Percentiles rank a stretch among this genome's conserved stretches.
Evolutionary conservation across 768 basidiomycete species (phyloP).

Genomic region (Cyclocybe cylindracea): DNA sequence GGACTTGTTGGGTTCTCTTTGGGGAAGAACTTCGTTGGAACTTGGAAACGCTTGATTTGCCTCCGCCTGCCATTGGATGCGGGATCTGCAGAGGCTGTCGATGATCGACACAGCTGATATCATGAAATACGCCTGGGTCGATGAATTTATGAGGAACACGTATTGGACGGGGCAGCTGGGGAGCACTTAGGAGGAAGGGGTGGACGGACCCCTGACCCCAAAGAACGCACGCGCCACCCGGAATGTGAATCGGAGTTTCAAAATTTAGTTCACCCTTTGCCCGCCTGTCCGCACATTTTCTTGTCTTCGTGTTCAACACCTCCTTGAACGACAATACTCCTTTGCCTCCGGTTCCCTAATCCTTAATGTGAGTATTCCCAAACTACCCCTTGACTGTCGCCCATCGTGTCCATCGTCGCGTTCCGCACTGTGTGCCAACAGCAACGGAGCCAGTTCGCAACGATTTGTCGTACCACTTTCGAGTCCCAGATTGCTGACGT

Average conservation of each 20-base stretch:
- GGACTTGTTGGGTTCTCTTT: too few species aligned
- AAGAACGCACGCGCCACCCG: conserved; percentile 37
- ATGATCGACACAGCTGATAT: too few species aligned
- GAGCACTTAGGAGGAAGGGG: background rate
- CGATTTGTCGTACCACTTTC: conserved; percentile 51
- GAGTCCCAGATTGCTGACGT: conserved; percentile 28
- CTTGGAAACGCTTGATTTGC: too few species aligned
- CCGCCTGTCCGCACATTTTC: conserved; percentile 41
- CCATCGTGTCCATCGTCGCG: conserved; percentile 16
- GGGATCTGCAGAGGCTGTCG: too few species aligned
- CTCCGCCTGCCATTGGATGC: too few species aligned
- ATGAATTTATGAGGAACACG: too few species aligned
- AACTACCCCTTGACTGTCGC: background rate
- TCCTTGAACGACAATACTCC: conserved; percentile 42
- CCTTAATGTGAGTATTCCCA: conserved; percentile 40
- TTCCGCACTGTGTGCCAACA: conserved; percentile 15
- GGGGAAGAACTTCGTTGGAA: too few species aligned
- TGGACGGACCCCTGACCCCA: conserved; percentile 19
- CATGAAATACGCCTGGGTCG: too few species aligned
- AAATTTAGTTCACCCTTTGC: conserved; percentile 40
- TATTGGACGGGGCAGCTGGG: background rate
- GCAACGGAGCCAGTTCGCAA: conserved; percentile 34
- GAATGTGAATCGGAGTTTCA: conserved; percentile 46
- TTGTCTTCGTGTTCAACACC: conserved; percentile 47
- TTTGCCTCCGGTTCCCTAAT: conserved; percentile 32